Evolutionary conservation across 495 filamentous ascomycete species (phyloP).

Genomic region (Xylaria telfairii): DNA sequence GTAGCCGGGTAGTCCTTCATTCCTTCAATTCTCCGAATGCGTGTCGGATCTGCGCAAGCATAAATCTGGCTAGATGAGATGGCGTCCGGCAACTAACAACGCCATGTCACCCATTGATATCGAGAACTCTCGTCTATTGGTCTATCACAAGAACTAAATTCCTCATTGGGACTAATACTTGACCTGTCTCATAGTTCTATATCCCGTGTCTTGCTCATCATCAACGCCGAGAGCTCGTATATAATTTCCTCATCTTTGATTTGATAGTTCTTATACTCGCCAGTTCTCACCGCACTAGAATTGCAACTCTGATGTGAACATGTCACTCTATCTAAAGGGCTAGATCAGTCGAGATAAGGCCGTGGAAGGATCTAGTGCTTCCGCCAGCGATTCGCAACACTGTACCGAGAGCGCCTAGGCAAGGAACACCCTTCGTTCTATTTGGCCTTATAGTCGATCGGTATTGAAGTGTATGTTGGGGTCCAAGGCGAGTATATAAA

Average conservation of each 20-base stretch:
- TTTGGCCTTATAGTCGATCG: not conserved
- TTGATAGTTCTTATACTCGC: not conserved
- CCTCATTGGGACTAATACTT: not conserved
- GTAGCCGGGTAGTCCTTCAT: conserved; percentile 8
- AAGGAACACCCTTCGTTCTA: not conserved
- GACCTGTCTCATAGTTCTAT: not conserved
- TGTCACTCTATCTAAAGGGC: not conserved
- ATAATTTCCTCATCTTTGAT: not conserved
- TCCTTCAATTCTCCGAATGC: conserved; percentile 17
- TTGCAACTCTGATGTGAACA: not conserved
- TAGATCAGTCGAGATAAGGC: not conserved
- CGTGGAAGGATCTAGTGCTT: not conserved
- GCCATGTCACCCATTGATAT: not conserved
- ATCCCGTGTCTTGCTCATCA: not conserved
- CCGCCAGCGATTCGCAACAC: not conserved
- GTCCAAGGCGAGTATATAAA: not conserved
- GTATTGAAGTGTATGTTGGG: not conserved
- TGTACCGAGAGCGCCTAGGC: not conserved
- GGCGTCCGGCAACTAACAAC: not conserved
- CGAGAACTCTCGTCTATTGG: not conserved
- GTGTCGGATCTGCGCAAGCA: not conserved
- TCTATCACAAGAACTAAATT: not conserved
- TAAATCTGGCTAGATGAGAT: not conserved
- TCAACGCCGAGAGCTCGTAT: not conserved
- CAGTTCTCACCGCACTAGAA: not conserved